phyloP scores from a whole-genome alignment of 495 filamentous ascomycete species.

The Neurospora tetrasperma region DNA sequence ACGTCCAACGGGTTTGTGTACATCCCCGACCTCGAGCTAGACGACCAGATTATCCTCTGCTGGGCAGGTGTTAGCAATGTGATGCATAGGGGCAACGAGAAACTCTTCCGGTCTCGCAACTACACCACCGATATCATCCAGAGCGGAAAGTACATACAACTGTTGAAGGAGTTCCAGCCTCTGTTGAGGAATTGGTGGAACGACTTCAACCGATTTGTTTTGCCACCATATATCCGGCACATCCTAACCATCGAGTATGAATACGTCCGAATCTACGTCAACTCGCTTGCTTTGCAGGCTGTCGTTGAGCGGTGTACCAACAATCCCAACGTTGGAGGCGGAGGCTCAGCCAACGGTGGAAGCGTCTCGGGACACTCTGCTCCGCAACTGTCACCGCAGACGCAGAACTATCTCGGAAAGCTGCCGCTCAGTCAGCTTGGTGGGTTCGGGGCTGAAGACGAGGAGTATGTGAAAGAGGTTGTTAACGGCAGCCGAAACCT shows the following conservation, averaged over 20 bases:
- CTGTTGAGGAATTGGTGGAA: constrained; percentile 64
- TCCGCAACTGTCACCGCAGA: constrained; percentile 44
- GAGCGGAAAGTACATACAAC: constrained; percentile 65
- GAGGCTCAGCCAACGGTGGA: constrained; percentile 28
- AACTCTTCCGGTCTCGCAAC: constrained; percentile 70
- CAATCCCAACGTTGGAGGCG: constrained; percentile 39
- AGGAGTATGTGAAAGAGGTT: constrained; percentile 79
- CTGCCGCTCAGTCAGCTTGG: constrained; percentile 45
- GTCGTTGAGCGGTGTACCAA: constrained; percentile 87
- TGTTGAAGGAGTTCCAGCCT: constrained; percentile 72
- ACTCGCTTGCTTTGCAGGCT: constrained; percentile 85
- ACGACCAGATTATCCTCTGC: constrained; percentile 75
- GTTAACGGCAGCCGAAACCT: constrained; percentile 80
- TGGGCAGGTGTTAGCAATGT: constrained; percentile 86
- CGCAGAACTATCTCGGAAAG: constrained; percentile 46
- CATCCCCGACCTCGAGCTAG: constrained; percentile 48
- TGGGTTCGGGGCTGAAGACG: constrained; percentile 47
- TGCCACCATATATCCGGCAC: constrained; percentile 67
- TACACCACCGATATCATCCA: constrained; percentile 80
- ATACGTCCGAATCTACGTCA: constrained; percentile 83
- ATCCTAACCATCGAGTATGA: constrained; percentile 88
- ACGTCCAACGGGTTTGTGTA: constrained; percentile 45
- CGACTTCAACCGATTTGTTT: constrained; percentile 57
- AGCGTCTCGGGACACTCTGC: constrained; percentile 32
- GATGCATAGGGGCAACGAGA: constrained; percentile 78